Evolutionary conservation across 371 early-diverging fungal genomes (phyloP).

Genomic region (Mortierella sp.): DNA sequence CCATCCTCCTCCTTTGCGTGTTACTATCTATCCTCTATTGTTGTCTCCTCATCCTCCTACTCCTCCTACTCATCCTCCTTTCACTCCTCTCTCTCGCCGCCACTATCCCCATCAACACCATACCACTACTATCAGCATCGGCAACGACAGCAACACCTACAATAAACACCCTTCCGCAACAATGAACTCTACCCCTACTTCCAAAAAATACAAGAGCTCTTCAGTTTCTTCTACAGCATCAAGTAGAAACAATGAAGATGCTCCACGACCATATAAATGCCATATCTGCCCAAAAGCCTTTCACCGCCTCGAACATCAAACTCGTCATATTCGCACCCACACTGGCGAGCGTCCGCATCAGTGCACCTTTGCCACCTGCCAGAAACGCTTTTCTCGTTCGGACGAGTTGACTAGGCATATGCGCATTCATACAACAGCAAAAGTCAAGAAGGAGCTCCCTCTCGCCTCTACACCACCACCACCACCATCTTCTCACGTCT

Average conservation of each 20-base stretch:
- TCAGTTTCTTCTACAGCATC: conserved; percentile 3
- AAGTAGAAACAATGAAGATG: conserved; percentile 51
- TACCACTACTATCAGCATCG: neutral
- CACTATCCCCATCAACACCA: neutral
- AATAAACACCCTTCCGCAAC: neutral
- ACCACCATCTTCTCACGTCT: conserved; percentile 10
- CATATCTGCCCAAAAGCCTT: conserved; percentile 73
- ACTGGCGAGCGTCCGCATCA: conserved; percentile 93
- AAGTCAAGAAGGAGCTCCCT: conserved; percentile 22
- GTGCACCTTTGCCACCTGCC: conserved; percentile 83
- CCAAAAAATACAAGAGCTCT: conserved; percentile 23
- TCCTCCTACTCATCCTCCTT: neutral
- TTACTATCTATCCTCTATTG: neutral
- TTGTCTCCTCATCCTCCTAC: neutral
- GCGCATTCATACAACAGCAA: conserved; percentile 72
- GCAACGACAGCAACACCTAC: neutral
- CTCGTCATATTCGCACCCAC: conserved; percentile 91
- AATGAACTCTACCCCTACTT: conserved; percentile 11
- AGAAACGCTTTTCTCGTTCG: conserved; percentile 88
- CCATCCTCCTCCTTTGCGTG: neutral
- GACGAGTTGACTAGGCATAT: conserved; percentile 92
- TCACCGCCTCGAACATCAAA: conserved; percentile 83
- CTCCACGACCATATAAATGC: conserved; percentile 75
- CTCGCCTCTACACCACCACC: neutral
- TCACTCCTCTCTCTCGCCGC: neutral